Evolutionary conservation across 345 rosid species (phyloP), one percentile per base, ranked within the genome.

Genomic region (Aegle marmelos): DNA sequence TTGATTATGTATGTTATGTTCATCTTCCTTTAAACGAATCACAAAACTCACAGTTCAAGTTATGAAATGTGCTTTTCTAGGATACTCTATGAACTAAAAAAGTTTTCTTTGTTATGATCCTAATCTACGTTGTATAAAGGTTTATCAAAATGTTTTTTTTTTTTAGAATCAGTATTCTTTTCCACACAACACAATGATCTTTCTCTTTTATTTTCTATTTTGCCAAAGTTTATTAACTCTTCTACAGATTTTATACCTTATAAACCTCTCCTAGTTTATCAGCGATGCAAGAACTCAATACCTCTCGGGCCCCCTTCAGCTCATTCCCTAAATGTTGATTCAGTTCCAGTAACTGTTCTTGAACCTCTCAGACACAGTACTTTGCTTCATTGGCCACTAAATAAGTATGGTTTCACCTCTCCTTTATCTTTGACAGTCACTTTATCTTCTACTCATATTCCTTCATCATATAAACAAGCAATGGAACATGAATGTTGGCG

Each of bases 391-490:
- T 58, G 5, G 57, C 74, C 59, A 2, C 59, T 1, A 1, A 19
- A 76, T 68, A 67, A 67, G 74, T 68, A 4, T 68, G 57, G 73
- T 66, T 53, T 65, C 33, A 19, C 28, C 6, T 1, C 33, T 36
- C 65, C 34, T 8, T 21, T 34, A 34, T 76, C 72, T 6, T 53
- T 76, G 17, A 67, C 21, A 13, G 11, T 19, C 16, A 53, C 54
- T 2, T 66, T 76, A 19, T 76, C 73, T 65, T 54, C 37, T 76
- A 76, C 13, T 67, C 34, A 2, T 53, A 64, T 76, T 76, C 33
- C 63, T 0, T 33, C 24, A 50, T 67, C 8, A 34, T 54, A 76
- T 76, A 71, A 71, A 30, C 14, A 72, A 0, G 25, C 30, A 33
- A 31, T 56, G 30, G 30, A 33, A 10, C 53, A 72, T n/a, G 48